A percentile compares a stretch with the other conserved stretches of the same genome.
These are phyloP conservation scores for Pseudogymnoascus sp. DNA, from an alignment of 2,329 filamentous ascomycete species.

Conservation along the genomic window DNA sequence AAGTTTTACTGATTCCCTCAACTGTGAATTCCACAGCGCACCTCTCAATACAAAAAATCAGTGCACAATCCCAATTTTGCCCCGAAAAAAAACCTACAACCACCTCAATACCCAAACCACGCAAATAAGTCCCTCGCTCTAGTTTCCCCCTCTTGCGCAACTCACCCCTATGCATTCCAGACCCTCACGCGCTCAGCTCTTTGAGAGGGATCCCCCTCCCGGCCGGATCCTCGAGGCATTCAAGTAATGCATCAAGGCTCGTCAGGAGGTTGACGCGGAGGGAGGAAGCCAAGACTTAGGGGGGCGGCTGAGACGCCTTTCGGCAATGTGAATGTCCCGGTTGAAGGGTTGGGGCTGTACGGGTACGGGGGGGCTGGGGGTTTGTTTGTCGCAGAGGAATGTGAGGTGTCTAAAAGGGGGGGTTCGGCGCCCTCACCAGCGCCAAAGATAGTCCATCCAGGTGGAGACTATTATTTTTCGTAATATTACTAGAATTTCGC, in stretches of 20 bases:
- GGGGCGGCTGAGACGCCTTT: neutral
- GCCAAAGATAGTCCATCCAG: neutral
- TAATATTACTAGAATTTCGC: too few relatives aligned
- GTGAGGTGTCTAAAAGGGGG: neutral
- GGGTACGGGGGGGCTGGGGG: neutral
- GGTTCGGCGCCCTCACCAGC: too few relatives aligned
- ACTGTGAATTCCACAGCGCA: neutral
- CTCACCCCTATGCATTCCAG: neutral
- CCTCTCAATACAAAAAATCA: neutral
- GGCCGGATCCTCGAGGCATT: neutral
- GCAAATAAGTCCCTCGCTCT: neutral
- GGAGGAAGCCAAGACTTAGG: neutral
- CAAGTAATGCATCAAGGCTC: neutral
- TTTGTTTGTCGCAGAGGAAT: neutral
- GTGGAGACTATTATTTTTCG: too few relatives aligned
- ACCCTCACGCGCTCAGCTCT: neutral
- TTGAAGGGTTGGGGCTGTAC: too few relatives aligned
- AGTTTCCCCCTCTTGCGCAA: neutral
- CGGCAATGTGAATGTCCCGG: neutral
- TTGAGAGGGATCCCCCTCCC: neutral
- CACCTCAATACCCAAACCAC: neutral
- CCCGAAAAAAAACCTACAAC: neutral
- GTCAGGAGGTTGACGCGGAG: neutral
- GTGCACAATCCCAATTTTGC: neutral
- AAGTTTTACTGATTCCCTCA: neutral